phyloP scores from a whole-genome alignment of 352 stramenopile genomes.

The Globisporangium abappressorium region DNA sequence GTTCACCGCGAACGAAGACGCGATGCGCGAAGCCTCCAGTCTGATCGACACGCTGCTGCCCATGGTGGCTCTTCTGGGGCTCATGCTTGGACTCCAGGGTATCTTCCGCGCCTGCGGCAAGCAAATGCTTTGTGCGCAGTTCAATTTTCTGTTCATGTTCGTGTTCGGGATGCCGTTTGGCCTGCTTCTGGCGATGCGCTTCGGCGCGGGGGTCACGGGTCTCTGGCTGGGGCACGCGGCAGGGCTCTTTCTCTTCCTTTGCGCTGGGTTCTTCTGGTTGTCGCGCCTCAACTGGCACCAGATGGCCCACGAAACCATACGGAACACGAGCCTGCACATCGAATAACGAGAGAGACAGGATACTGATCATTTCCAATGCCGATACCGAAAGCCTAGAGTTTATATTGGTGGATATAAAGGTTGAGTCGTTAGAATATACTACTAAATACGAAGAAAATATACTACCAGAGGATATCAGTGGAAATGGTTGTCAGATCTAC shows the following conservation, averaged over 20 bases:
- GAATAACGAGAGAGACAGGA: background rate
- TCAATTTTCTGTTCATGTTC: conserved; percentile 23
- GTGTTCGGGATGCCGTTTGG: conserved; percentile 25
- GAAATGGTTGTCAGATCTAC: background rate
- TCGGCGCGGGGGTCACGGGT: conserved; percentile 18
- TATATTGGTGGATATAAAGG: no score
- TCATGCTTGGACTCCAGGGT: conserved; percentile 16
- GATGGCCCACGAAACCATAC: conserved; percentile 17
- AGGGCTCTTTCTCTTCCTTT: conserved; percentile 16
- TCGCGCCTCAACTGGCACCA: conserved; percentile 9
- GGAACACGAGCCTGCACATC: conserved; percentile 15
- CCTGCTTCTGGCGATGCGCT: conserved; percentile 17
- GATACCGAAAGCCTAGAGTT: background rate
- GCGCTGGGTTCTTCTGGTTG: conserved; percentile 21
- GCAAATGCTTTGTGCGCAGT: conserved; percentile 18
- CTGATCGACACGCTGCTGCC: conserved; percentile 5
- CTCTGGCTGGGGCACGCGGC: conserved; percentile 25
- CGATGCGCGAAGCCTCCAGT: background rate
- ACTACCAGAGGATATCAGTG: background rate
- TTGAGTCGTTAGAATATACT: background rate
- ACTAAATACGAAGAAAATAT: conserved; percentile 5
- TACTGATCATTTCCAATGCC: background rate
- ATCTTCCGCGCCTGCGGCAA: conserved; percentile 20
- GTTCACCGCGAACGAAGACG: conserved; percentile 18
- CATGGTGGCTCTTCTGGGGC: conserved; percentile 16